A percentile compares a stretch with the other conserved stretches of the same genome.
Evolutionary conservation across 371 early-diverging fungal species (phyloP).

Genomic region (Paraphysoderma sedebokerense): DNA sequence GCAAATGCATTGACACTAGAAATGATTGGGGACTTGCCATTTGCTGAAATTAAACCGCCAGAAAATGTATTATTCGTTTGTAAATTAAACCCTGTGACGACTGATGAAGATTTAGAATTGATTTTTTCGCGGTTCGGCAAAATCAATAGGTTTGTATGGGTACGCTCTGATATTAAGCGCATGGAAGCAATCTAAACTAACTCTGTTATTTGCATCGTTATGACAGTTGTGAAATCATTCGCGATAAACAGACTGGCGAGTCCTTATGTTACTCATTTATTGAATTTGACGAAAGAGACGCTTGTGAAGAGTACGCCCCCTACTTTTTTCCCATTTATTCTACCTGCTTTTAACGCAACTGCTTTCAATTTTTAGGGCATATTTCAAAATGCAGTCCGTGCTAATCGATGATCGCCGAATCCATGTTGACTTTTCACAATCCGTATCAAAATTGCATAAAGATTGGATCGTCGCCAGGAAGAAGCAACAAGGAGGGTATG

Average conservation of each 20-base stretch:
- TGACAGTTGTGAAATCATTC: constrained; percentile 80
- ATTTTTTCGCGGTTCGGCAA: constrained; percentile 88
- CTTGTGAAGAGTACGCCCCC: constrained; percentile 62
- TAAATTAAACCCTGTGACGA: constrained; percentile 81
- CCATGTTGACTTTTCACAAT: constrained; percentile 95
- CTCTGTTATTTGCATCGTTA: too few relatives aligned
- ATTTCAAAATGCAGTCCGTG: constrained; percentile 82
- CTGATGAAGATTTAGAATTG: constrained; percentile 77
- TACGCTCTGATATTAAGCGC: too few relatives aligned
- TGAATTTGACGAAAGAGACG: constrained; percentile 74
- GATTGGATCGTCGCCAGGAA: constrained; percentile 42
- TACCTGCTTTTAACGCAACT: background rate
- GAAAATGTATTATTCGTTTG: constrained; percentile 95
- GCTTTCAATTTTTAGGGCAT: constrained; percentile 24
- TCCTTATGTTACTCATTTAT: constrained; percentile 89
- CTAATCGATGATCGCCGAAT: constrained; percentile 92
- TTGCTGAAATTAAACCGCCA: constrained; percentile 90
- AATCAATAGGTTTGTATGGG: constrained; percentile 39
- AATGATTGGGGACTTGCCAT: constrained; percentile 95
- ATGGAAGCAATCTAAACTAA: too few relatives aligned
- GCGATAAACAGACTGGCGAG: constrained; percentile 67
- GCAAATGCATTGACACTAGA: constrained; percentile 86
- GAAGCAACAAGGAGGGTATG: constrained; percentile 13
- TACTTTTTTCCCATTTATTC: constrained; percentile 5
- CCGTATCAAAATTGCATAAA: constrained; percentile 67